Evolutionary conservation across 139 green algal species (phyloP).

Genomic region (Astrephomene gubernaculifera): DNA sequence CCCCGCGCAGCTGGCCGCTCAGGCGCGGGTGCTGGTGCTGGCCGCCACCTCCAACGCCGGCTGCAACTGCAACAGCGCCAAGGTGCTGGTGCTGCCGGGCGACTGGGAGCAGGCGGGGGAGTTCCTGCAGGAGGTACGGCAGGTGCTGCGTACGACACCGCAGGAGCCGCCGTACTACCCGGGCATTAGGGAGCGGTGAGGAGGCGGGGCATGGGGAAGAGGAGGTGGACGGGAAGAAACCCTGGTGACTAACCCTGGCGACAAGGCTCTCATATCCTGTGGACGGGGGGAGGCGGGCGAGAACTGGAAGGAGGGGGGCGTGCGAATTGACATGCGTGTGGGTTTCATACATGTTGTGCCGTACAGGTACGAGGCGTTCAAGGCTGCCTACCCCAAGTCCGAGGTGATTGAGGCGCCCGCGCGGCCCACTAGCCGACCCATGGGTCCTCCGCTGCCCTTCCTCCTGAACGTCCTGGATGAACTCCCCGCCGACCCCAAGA

Average conservation of each 20-base stretch:
- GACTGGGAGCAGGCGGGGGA: conserved; percentile 51
- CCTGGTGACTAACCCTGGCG: too few relatives aligned
- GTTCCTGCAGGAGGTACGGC: conserved; percentile 45
- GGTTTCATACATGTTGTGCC: too few relatives aligned
- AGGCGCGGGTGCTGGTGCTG: conserved; percentile 16
- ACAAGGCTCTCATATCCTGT: too few relatives aligned
- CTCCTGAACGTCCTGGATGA: conserved; percentile 54
- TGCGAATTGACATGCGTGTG: not conserved
- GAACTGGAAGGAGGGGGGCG: too few relatives aligned
- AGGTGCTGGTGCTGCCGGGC: conserved; percentile 56
- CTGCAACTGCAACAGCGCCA: conserved; percentile 51
- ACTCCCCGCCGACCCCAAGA: conserved; percentile 25
- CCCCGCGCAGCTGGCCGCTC: conserved; percentile 15
- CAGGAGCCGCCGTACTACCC: conserved; percentile 58
- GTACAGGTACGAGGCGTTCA: conserved; percentile 53
- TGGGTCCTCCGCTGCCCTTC: conserved; percentile 50
- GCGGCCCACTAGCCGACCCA: not conserved
- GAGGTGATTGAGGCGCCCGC: conserved; percentile 12
- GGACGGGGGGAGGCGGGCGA: too few relatives aligned
- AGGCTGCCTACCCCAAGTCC: conserved; percentile 44
- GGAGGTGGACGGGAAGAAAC: too few relatives aligned
- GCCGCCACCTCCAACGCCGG: conserved; percentile 47
- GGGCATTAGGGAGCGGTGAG: conserved; percentile 45
- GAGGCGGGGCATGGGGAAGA: not conserved
- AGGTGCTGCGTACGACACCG: conserved; percentile 2